phyloP scores from a whole-genome alignment of 2,329 filamentous ascomycete genomes.

The Immersiporthe knoxdaviesiana region DNA sequence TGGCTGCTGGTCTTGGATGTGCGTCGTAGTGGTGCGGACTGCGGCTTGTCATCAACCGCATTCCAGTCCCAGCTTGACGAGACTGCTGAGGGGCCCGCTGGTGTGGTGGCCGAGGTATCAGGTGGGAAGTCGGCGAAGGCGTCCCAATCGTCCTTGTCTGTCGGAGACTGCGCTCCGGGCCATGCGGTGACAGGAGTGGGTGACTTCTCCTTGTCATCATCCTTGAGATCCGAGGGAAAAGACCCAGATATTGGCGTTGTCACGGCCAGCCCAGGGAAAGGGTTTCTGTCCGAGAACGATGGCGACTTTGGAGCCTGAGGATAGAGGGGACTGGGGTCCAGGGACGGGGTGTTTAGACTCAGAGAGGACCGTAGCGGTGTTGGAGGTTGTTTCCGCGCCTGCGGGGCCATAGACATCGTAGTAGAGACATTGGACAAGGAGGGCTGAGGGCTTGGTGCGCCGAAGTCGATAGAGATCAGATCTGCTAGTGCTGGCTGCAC shows the following conservation, averaged over 20 bases:
- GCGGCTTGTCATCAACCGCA: conserved; percentile 42
- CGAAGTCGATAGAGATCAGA: conserved; percentile 39
- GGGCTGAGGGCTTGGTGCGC: conserved; percentile 16
- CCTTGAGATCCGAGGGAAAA: conserved; percentile 35
- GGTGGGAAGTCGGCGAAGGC: conserved; percentile 53
- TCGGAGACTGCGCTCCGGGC: conserved; percentile 34
- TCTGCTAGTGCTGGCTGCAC: conserved; percentile 36
- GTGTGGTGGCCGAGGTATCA: conserved; percentile 23
- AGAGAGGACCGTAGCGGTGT: conserved; percentile 38
- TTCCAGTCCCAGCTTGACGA: conserved; percentile 55
- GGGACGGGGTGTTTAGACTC: conserved; percentile 34
- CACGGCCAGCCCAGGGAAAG: conserved; percentile 50
- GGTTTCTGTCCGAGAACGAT: conserved; percentile 53
- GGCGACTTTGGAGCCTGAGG: conserved; percentile 51
- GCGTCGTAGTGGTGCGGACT: conserved; percentile 27
- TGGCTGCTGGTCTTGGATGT: conserved; percentile 30
- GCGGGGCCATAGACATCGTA: conserved; percentile 36
- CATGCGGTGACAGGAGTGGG: conserved; percentile 33
- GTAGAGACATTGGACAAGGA: conserved; percentile 36
- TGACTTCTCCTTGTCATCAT: conserved; percentile 38
- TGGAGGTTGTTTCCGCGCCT: conserved; percentile 35
- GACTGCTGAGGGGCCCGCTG: conserved; percentile 30
- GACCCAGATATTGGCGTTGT: conserved; percentile 42
- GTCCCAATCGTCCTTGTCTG: conserved; percentile 50
- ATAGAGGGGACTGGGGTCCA: conserved; percentile 40